A percentile compares a stretch with the other conserved stretches of the same genome.
Conservation (phyloP, 257 asterid species). For the Solanum bulbocastanum region DNA sequence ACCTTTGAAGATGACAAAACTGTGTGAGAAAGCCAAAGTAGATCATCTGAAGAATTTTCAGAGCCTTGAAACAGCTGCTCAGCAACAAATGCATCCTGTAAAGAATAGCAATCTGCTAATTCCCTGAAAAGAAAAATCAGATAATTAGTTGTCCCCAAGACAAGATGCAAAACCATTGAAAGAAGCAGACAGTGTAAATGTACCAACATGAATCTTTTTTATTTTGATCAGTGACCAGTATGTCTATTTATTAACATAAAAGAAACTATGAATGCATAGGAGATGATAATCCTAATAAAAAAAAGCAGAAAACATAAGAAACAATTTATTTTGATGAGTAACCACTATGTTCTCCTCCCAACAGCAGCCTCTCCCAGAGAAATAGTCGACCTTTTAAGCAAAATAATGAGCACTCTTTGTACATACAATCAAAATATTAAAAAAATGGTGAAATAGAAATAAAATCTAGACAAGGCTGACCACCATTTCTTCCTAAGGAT, state of each 20-base stretch:
- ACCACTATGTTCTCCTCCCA: background rate
- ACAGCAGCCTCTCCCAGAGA: background rate
- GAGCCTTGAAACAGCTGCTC: slow-evolving; percentile 79
- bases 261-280: background rate
- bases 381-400: background rate
- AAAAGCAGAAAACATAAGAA: background rate
- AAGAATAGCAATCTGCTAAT: slow-evolving; percentile 45
- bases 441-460: background rate
- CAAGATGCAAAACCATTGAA: background rate
- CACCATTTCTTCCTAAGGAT: background rate
- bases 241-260: background rate
- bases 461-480: background rate
- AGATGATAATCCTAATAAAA: background rate
- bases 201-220: background rate
- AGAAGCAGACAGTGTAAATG: background rate
- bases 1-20: slow-evolving; percentile 76
- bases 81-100: slow-evolving; percentile 66
- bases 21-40: slow-evolving; percentile 82
- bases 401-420: background rate
- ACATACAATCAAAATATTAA: background rate
- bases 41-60: slow-evolving; percentile 74
- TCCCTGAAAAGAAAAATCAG: slow-evolving; percentile 41
- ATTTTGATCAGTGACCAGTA: background rate
- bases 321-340: background rate
- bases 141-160: background rate